Evolutionary conservation across 2,329 filamentous ascomycete species (phyloP), one percentile per base, ranked within the genome.

Genomic region (Monilinia aucupariae): DNA sequence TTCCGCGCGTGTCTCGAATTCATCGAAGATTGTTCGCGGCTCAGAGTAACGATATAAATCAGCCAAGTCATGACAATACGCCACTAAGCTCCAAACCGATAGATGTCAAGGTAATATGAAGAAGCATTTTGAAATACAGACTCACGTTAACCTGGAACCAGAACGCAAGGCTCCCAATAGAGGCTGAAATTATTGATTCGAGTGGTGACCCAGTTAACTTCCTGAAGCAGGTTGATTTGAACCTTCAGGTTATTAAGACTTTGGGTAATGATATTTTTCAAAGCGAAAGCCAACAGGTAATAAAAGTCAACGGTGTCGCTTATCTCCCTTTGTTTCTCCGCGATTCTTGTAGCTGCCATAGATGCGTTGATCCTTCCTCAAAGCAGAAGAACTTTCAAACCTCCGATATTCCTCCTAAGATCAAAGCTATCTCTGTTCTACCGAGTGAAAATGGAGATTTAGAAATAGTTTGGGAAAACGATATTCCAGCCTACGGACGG

Each of bases 361-460:
- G 66, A 51, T 88, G 85, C 70, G 77, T 85, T 39, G 81, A 87
- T 71, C 76, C 80, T 4, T 80, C 82, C 49, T 85, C 83, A 20
- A 80, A 78, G 49, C 85, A 88, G 71, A 88, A 87, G 75, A 77
- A 78, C 45, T 90, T 90, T 74, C 81, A 82, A 61, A 86, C 85
- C 0, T 78, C 79, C 25, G 85, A 91, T 59, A 86, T 91, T 49
- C 83, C 86, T 0, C 37, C 68, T 10, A 65, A 78, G 39, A 81
- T 87, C 53, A 58, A 68, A 17, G 74, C 77, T 5, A 70, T 73
- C 43, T 64, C 74, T 30, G 65, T 74, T 39, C 70, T 75, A 59
- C 69, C 77, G 25, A 71, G 74, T 12, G 70, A 75, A 2, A 73
- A 77, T 54, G 76, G 76, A 9, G 68, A 74, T n/a, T 71, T 84